Evolutionary conservation across 352 stramenopile genomes (phyloP).

Genomic region (Pythium aristosporum): DNA sequence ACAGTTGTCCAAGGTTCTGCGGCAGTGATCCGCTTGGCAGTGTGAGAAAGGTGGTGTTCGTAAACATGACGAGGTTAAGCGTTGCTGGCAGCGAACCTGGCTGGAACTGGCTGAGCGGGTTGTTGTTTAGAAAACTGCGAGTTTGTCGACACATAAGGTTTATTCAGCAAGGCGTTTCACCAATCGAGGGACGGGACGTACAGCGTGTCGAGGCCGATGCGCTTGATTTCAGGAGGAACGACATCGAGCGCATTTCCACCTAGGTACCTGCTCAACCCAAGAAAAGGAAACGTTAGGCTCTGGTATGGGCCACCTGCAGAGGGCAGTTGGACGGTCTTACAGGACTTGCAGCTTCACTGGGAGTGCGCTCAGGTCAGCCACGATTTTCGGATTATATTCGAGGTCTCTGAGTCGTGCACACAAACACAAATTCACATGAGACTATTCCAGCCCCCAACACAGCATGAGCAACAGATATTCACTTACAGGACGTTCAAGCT

Average conservation of each 20-base stretch:
- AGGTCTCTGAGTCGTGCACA: neutral
- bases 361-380: no score
- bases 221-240: neutral
- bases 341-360: neutral
- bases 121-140: neutral
- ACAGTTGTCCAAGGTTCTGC: neutral
- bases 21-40: neutral
- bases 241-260: neutral
- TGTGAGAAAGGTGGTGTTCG: neutral
- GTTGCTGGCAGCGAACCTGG: neutral
- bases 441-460: no score
- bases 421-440: no score
- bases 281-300: neutral
- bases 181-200: neutral
- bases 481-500: conserved; percentile 3
- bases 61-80: neutral
- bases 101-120: neutral
- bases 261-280: neutral
- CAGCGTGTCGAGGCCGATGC: neutral
- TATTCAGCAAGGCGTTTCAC: neutral
- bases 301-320: neutral
- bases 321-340: neutral
- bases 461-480: neutral
- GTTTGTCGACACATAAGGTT: neutral
- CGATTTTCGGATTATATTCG: no score